Conservation (phyloP, 441 rosid genomes). For the Populus hybrid region DNA sequence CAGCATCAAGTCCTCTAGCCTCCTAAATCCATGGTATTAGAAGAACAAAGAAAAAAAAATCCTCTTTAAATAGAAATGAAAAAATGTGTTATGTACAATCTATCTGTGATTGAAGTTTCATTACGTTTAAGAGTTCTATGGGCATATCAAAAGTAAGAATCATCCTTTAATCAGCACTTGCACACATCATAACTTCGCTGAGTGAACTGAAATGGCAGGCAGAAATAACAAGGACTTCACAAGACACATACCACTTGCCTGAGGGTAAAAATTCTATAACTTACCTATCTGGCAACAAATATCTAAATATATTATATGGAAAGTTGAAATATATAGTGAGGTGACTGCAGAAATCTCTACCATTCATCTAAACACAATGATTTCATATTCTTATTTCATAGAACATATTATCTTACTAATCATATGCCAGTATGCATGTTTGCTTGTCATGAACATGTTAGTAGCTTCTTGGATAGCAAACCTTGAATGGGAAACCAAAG, state of each 20-base stretch:
- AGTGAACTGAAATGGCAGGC: background rate
- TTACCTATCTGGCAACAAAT: background rate
- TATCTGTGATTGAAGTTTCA: background rate
- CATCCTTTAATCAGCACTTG: background rate
- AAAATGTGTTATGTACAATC: too few species aligned
- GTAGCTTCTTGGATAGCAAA: background rate
- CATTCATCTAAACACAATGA: background rate
- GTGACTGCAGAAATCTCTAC: background rate
- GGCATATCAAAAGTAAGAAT: background rate
- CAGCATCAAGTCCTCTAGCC: slow-evolving; percentile 98
- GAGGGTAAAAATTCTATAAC: background rate
- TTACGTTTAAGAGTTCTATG: background rate
- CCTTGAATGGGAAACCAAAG: background rate
- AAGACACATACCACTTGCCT: background rate
- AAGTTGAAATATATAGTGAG: background rate
- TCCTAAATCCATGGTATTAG: slow-evolving; percentile 46
- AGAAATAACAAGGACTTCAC: background rate
- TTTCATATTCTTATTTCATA: background rate
- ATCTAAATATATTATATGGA: background rate
- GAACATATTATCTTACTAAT: too few species aligned
- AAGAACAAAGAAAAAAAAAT: background rate
- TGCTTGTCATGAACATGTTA: background rate
- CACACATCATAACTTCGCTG: background rate
- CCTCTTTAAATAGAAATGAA: background rate
- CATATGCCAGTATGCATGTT: background rate